Percentiles rank a stretch among this genome's conserved stretches.
phyloP scores from a whole-genome alignment of 2,329 filamentous ascomycete genomes.

The Lithohypha guttulata region DNA sequence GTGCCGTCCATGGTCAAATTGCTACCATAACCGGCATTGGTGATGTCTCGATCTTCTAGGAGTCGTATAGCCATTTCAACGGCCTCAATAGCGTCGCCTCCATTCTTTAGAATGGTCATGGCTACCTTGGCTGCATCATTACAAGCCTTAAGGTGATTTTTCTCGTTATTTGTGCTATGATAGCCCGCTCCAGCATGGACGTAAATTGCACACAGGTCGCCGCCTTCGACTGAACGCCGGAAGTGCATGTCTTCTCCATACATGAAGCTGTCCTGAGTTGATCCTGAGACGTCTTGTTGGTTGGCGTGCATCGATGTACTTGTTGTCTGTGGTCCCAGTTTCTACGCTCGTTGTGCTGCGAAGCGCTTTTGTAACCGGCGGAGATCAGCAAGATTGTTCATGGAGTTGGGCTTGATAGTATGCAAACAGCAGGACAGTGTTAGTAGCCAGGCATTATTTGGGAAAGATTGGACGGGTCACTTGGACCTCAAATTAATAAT shows the following conservation, averaged over 20 bases:
- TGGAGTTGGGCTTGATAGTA: background rate
- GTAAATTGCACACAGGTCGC: slow-evolving; percentile 65
- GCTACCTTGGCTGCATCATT: slow-evolving; percentile 73
- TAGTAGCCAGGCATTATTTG: slow-evolving; percentile 1
- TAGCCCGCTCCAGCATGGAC: slow-evolving; percentile 93
- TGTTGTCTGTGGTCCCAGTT: background rate
- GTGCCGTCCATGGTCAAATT: slow-evolving; percentile 83
- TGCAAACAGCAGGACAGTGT: background rate
- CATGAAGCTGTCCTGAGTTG: too few relatives aligned
- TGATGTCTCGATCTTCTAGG: slow-evolving; percentile 89
- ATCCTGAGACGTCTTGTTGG: background rate
- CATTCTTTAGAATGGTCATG: slow-evolving; percentile 69
- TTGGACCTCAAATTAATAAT: slow-evolving; percentile 6
- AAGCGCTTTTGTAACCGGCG: background rate
- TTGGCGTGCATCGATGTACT: background rate
- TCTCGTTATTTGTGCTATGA: slow-evolving; percentile 79
- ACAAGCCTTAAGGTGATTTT: slow-evolving; percentile 73
- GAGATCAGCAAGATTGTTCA: slow-evolving; percentile 1
- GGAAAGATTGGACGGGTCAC: background rate
- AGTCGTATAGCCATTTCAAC: slow-evolving; percentile 80
- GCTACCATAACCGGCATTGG: slow-evolving; percentile 91
- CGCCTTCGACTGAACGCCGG: slow-evolving; percentile 28
- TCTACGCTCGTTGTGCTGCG: background rate
- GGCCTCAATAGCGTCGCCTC: slow-evolving; percentile 73
- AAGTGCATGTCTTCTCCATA: slow-evolving; percentile 26